Evolutionary conservation across 345 rosid genomes (phyloP).

Genomic region (Rhizophora apiculata): DNA sequence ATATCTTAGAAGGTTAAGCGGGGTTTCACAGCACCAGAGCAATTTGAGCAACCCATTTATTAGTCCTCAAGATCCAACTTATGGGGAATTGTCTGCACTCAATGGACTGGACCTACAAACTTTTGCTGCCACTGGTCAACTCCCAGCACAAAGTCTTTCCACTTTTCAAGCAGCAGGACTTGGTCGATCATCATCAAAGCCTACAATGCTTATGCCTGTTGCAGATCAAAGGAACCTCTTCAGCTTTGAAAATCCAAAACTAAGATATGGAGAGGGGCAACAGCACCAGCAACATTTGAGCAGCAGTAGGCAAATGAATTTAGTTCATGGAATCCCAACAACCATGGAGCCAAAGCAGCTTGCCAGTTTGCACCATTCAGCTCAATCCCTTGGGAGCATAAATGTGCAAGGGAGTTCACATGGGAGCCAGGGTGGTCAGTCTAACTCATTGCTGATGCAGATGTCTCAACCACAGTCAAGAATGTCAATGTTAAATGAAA

Average conservation of each 20-base stretch:
- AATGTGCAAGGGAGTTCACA: conserved; percentile 44
- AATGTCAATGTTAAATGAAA: conserved; percentile 38
- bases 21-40: conserved; percentile 65
- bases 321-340: conserved; percentile 72
- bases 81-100: conserved; percentile 53
- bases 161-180: conserved; percentile 80
- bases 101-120: conserved; percentile 73
- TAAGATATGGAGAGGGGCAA: conserved; percentile 67
- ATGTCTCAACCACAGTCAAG: conserved; percentile 49
- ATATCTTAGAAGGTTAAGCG: conserved; percentile 89
- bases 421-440: conserved; percentile 35
- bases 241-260: conserved; percentile 66
- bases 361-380: conserved; percentile 41
- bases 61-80: conserved; percentile 56
- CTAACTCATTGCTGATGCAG: conserved; percentile 47
- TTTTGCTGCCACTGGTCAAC: conserved; percentile 67
- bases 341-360: conserved; percentile 63
- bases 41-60: conserved; percentile 54
- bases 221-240: conserved; percentile 78
- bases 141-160: conserved; percentile 77
- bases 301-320: conserved; percentile 48
- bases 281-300: conserved; percentile 38
- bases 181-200: conserved; percentile 52
- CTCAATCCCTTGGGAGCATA: conserved; percentile 39
- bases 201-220: conserved; percentile 53